Percentiles rank a stretch among this genome's conserved stretches.
Evolutionary conservation across 768 basidiomycete species (phyloP).

Genomic region (Tephrocybe sp.): DNA sequence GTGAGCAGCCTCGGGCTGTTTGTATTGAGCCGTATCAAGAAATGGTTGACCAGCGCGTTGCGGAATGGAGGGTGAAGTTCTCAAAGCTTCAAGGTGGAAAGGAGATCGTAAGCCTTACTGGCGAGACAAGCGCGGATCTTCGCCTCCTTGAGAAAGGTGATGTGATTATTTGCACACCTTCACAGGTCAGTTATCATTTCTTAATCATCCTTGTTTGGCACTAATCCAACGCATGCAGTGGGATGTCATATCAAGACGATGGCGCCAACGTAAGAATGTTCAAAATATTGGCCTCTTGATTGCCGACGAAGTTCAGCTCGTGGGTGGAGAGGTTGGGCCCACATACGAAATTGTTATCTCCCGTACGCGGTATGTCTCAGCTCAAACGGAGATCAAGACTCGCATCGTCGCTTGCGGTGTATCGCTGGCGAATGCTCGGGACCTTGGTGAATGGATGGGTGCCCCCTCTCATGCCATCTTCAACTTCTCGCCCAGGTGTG

Average conservation of each 20-base stretch:
- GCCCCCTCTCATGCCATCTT: constrained; percentile 92
- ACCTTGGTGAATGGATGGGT: constrained; percentile 97
- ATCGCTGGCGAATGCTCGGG: constrained; percentile 92
- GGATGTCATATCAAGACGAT: constrained; percentile 91
- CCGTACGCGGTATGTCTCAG: constrained; percentile 93
- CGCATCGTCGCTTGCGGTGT: constrained; percentile 94
- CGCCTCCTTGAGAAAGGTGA: constrained; percentile 88
- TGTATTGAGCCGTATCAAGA: constrained; percentile 97
- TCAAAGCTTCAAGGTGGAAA: constrained; percentile 82
- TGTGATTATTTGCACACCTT: constrained; percentile 91
- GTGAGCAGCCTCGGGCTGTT: constrained; percentile 78
- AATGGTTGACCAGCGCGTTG: constrained; percentile 89
- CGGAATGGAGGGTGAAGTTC: constrained; percentile 90
- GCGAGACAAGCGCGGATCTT: constrained; percentile 90
- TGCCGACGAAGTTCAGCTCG: constrained; percentile 92
- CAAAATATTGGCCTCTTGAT: constrained; percentile 91
- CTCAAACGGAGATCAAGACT: constrained; percentile 89
- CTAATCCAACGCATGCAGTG: constrained; percentile 54
- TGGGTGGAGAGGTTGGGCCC: constrained; percentile 93
- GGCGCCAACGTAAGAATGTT: constrained; percentile 96
- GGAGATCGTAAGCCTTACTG: constrained; percentile 90
- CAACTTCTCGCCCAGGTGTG: constrained; percentile 91
- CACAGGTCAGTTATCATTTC: constrained; percentile 56
- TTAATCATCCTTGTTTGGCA: background rate
- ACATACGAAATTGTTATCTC: constrained; percentile 97